phyloP scores from a whole-genome alignment of 2,329 filamentous ascomycete species.

The Colletotrichum cuscutae region DNA sequence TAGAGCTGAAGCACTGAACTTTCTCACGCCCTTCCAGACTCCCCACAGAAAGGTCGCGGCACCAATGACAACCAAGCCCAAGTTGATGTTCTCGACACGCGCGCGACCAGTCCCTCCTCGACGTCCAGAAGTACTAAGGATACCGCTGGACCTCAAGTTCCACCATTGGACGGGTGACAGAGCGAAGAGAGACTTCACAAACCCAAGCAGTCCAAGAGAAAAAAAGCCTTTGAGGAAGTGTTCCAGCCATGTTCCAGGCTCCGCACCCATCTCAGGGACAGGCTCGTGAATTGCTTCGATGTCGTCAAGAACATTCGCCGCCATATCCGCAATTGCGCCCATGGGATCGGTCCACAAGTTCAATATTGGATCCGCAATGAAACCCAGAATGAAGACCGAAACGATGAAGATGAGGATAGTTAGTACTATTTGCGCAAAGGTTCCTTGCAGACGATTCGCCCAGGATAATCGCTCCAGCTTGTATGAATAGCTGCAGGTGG shows the following conservation, averaged over 20 bases:
- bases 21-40: conserved; percentile 84
- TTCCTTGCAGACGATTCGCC: conserved; percentile 76
- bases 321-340: conserved; percentile 66
- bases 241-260: conserved; percentile 74
- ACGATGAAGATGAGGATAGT: conserved; percentile 78
- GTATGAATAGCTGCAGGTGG: conserved; percentile 88
- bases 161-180: conserved; percentile 82
- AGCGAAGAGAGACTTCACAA: conserved; percentile 81
- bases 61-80: conserved; percentile 82
- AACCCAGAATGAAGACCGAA: conserved; percentile 85
- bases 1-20: conserved; percentile 77
- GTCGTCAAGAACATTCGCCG: conserved; percentile 57
- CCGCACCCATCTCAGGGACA: conserved; percentile 53
- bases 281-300: conserved; percentile 46
- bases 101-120: conserved; percentile 77
- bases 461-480: conserved; percentile 80
- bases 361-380: conserved; percentile 92
- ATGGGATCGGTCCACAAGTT: conserved; percentile 86
- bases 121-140: conserved; percentile 62
- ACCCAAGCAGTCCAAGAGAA: conserved; percentile 87
- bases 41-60: conserved; percentile 84
- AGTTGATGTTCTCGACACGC: conserved; percentile 81
- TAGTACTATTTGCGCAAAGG: conserved; percentile 73
- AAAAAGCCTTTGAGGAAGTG: conserved; percentile 92
- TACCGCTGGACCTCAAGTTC: conserved; percentile 73